A percentile compares a stretch with the other conserved stretches of the same genome.
Evolutionary conservation across 2,329 filamentous ascomycete genomes (phyloP).

Genomic region (Monilinia laxa): DNA sequence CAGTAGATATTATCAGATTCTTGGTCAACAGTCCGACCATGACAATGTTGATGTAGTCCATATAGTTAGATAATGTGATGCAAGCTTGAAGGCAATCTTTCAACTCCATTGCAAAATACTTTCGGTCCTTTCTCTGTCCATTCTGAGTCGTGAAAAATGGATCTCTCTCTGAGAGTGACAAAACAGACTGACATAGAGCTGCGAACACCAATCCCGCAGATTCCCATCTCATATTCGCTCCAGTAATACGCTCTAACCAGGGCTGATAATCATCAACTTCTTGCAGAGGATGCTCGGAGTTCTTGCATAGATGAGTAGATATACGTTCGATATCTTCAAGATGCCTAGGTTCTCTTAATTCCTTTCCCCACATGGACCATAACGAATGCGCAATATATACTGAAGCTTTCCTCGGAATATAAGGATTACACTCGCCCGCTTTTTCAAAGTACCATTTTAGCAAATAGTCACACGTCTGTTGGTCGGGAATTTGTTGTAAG

Average conservation of each 20-base stretch:
- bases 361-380: conserved; percentile 33
- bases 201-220: conserved; percentile 36
- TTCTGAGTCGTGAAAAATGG: conserved; percentile 35
- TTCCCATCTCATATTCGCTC: conserved; percentile 40
- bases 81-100: conserved; percentile 42
- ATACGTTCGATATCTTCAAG: conserved; percentile 33
- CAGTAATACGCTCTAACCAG: conserved; percentile 37
- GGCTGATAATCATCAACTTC: conserved; percentile 36
- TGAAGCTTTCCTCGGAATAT: conserved; percentile 27
- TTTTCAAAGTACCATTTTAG: conserved; percentile 33
- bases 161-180: conserved; percentile 31
- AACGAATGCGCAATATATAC: conserved; percentile 29
- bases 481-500: conserved; percentile 34
- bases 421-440: conserved; percentile 23
- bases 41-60: conserved; percentile 43
- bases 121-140: conserved; percentile 33
- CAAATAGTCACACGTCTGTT: conserved; percentile 35
- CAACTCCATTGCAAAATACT: conserved; percentile 36
- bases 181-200: conserved; percentile 29
- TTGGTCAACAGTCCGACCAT: conserved; percentile 44
- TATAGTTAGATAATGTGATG: conserved; percentile 41
- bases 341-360: conserved; percentile 31
- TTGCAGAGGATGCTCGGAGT: conserved; percentile 34
- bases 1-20: conserved; percentile 42
- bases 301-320: conserved; percentile 36